Conservation (phyloP, 208 protist species). For the Crithidia fasciculata region DNA sequence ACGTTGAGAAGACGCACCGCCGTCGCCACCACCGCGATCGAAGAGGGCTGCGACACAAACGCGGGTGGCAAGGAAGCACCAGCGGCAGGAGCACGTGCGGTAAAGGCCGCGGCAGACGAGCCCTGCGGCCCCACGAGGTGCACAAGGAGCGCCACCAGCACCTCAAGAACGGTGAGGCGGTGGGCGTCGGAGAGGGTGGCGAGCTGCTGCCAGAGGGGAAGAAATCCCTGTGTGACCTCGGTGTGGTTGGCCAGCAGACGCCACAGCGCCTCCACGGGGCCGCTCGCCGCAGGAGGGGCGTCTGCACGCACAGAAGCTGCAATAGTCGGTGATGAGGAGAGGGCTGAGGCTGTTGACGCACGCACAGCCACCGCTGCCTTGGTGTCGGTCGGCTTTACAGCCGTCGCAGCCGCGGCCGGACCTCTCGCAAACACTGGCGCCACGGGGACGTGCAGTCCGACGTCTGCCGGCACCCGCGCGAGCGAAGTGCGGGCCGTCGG, state of each 20-base stretch:
- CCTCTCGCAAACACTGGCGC: conserved; percentile 19
- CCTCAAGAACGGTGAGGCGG: conserved; percentile 11
- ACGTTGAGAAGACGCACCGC: conserved; percentile 26
- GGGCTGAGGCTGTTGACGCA: not conserved
- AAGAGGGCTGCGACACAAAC: conserved; percentile 6
- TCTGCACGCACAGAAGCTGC: not conserved
- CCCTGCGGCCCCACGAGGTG: conserved; percentile 18
- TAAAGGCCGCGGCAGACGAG: not conserved
- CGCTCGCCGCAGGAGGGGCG: not conserved
- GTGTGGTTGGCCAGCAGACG: conserved; percentile 19
- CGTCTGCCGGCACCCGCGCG: not conserved
- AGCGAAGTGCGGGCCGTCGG: not conserved
- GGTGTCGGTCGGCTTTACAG: too few relatives aligned
- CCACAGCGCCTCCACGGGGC: conserved; percentile 15
- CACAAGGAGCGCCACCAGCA: conserved; percentile 20
- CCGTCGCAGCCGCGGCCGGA: not conserved
- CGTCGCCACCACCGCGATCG: conserved; percentile 25
- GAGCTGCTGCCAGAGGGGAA: conserved; percentile 36
- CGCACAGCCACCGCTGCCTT: too few relatives aligned
- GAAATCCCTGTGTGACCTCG: conserved; percentile 17
- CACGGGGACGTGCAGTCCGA: conserved; percentile 17
- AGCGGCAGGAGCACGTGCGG: not conserved
- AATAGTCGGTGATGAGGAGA: not conserved
- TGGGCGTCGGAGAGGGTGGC: conserved; percentile 10
- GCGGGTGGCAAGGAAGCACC: not conserved